Conservation (phyloP, 2,329 filamentous ascomycete genomes). For the Dendrostoma leiphaemia region DNA sequence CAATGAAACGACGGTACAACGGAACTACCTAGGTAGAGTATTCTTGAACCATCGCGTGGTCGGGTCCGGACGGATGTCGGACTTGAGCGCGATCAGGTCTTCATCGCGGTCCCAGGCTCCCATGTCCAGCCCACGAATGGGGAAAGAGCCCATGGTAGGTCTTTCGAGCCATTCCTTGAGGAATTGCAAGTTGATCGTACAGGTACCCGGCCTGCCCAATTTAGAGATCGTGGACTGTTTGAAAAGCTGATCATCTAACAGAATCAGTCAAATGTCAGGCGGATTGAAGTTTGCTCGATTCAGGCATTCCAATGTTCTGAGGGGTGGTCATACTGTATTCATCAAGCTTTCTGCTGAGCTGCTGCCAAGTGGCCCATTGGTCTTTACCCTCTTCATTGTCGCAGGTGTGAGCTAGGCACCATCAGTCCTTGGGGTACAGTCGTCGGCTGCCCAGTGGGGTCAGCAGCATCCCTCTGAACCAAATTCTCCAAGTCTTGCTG, state of each 20-base stretch:
- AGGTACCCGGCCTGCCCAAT: constrained; percentile 8
- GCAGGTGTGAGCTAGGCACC: constrained; percentile 19
- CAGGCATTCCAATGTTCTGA: too few relatives aligned
- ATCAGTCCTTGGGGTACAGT: constrained; percentile 21
- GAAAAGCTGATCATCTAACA: constrained; percentile 12
- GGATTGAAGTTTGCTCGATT: too few relatives aligned
- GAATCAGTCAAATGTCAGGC: not conserved
- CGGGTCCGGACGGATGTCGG: constrained; percentile 12
- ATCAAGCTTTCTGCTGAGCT: constrained; percentile 21
- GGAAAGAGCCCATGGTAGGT: constrained; percentile 22
- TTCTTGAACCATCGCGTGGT: constrained; percentile 20
- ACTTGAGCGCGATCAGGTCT: constrained; percentile 24
- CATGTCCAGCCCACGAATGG: constrained; percentile 21
- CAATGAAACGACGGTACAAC: constrained; percentile 16
- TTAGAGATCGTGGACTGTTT: constrained; percentile 7
- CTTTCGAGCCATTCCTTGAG: constrained; percentile 22
- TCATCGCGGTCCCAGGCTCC: constrained; percentile 18
- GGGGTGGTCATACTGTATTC: constrained; percentile 21
- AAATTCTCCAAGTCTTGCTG: constrained; percentile 22
- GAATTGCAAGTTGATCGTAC: constrained; percentile 9
- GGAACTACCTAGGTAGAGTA: constrained; percentile 20
- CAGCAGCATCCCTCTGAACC: constrained; percentile 1
- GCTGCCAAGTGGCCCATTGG: constrained; percentile 22
- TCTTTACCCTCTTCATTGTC: constrained; percentile 6
- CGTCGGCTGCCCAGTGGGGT: constrained; percentile 3